phyloP scores from a whole-genome alignment of 2,329 filamentous ascomycete genomes.

The Scortechinia acanthostroma region DNA sequence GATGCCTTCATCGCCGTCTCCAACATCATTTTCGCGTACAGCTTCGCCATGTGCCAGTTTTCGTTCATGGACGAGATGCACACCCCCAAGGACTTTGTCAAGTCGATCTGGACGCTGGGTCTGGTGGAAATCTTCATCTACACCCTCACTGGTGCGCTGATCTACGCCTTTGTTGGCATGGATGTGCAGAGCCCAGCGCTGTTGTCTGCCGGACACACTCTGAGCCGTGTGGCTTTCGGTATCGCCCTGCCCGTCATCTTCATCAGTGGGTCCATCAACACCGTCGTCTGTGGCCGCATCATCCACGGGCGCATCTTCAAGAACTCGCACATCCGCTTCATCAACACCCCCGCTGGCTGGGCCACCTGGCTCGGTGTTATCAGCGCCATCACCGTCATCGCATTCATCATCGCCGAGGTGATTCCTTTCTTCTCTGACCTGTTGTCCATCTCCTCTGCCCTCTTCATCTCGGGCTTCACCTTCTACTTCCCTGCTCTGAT shows the following conservation, averaged over 20 bases:
- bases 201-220: slow-evolving; percentile 36
- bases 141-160: slow-evolving; percentile 44
- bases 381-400: slow-evolving; percentile 34
- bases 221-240: slow-evolving; percentile 52
- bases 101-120: slow-evolving; percentile 37
- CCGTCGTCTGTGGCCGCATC: slow-evolving; percentile 33
- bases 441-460: slow-evolving; percentile 16
- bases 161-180: slow-evolving; percentile 51
- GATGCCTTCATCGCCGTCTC: slow-evolving; percentile 39
- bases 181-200: slow-evolving; percentile 50
- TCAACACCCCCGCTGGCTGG: slow-evolving; percentile 13
- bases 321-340: slow-evolving; percentile 8
- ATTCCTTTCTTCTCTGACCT: slow-evolving; percentile 50
- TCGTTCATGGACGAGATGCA: slow-evolving; percentile 17
- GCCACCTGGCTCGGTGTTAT: slow-evolving; percentile 38
- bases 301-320: slow-evolving; percentile 14
- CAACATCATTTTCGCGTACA: slow-evolving; percentile 55
- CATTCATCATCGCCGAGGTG: slow-evolving; percentile 47
- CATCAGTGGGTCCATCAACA: slow-evolving; percentile 54
- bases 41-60: slow-evolving; percentile 16
- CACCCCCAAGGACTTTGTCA: slow-evolving; percentile 20
- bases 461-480: slow-evolving; percentile 15
- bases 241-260: slow-evolving; percentile 55
- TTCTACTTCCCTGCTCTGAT: slow-evolving; percentile 15
- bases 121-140: slow-evolving; percentile 44